A percentile compares a stretch with the other conserved stretches of the same genome.
Evolutionary conservation across 352 stramenopile species (phyloP).

Genomic region (Phytophthora sp.): DNA sequence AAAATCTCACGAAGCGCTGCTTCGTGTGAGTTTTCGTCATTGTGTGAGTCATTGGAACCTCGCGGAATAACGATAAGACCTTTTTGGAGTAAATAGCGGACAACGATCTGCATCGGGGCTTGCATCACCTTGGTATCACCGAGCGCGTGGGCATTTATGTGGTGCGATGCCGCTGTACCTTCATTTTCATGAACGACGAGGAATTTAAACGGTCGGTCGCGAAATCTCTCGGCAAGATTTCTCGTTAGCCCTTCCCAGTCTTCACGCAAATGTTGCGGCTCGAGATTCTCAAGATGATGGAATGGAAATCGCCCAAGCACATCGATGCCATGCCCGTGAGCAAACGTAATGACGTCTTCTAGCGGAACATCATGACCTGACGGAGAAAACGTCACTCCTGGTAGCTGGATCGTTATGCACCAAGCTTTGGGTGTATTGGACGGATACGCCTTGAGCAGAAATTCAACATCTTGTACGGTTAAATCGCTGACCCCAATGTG

Average conservation of each 20-base stretch:
- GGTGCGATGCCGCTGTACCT: slow-evolving; percentile 33
- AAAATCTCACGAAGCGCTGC: slow-evolving; percentile 46
- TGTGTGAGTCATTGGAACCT: slow-evolving; percentile 19
- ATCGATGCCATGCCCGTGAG: slow-evolving; percentile 50
- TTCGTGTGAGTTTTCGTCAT: slow-evolving; percentile 21
- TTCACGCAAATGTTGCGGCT: slow-evolving; percentile 21
- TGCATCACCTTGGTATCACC: slow-evolving; percentile 41
- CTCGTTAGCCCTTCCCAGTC: slow-evolving; percentile 39
- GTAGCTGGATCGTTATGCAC: slow-evolving; percentile 27
- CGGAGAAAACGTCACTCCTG: not conserved
- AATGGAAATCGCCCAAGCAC: slow-evolving; percentile 50
- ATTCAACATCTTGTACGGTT: slow-evolving; percentile 61
- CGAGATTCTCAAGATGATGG: slow-evolving; percentile 22
- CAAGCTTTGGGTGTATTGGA: slow-evolving; percentile 29
- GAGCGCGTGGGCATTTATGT: slow-evolving; percentile 38
- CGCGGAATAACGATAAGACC: slow-evolving; percentile 56
- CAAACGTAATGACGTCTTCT: slow-evolving; percentile 41
- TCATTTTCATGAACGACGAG: slow-evolving; percentile 54
- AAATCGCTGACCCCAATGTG: slow-evolving; percentile 58
- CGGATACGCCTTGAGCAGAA: slow-evolving; percentile 47
- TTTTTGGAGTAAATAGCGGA: slow-evolving; percentile 61
- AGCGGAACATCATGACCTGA: slow-evolving; percentile 19
- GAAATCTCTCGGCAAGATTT: slow-evolving; percentile 43
- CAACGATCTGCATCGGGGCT: slow-evolving; percentile 42
- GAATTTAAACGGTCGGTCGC: slow-evolving; percentile 44